Percentiles rank a stretch among this genome's conserved stretches.
Conservation (phyloP, 345 rosid species). For the Conringia planisiliqua region DNA sequence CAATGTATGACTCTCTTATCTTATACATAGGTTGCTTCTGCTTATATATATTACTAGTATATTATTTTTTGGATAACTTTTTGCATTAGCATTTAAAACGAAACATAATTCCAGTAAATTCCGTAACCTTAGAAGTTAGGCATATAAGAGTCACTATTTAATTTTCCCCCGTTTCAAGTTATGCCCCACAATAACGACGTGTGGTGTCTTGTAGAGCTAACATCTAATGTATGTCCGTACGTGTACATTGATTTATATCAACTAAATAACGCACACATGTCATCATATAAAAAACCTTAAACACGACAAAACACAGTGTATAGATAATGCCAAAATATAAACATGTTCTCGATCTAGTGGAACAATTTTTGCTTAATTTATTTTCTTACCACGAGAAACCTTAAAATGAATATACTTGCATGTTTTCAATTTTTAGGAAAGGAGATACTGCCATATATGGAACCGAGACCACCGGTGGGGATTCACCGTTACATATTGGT, state of each 20-base stretch:
- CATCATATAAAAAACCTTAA: constrained; percentile 6
- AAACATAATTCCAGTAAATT: background rate
- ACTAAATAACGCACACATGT: constrained; percentile 3
- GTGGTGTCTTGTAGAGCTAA: constrained; percentile 5
- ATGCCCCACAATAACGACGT: background rate
- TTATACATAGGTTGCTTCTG: background rate
- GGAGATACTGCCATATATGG: constrained; percentile 60
- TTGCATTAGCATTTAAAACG: background rate
- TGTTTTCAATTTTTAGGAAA: constrained; percentile 43
- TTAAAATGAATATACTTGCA: background rate
- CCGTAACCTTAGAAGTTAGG: background rate
- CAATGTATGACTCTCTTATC: background rate
- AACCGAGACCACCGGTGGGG: constrained; percentile 82
- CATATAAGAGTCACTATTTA: background rate
- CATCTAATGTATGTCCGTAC: constrained; percentile 9
- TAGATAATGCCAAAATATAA: background rate
- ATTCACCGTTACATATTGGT: constrained; percentile 79
- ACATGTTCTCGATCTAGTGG: background rate
- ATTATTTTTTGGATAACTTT: too few species aligned
- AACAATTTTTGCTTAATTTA: background rate
- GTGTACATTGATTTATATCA: constrained; percentile 2
- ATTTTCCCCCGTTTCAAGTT: background rate
- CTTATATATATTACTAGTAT: background rate
- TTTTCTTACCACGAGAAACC: background rate
- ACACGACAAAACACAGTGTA: constrained; percentile 6